These are phyloP conservation scores for Salmacisia buchloeana DNA, from an alignment of 1,284 basidiomycete species.

Conservation along the genomic window DNA sequence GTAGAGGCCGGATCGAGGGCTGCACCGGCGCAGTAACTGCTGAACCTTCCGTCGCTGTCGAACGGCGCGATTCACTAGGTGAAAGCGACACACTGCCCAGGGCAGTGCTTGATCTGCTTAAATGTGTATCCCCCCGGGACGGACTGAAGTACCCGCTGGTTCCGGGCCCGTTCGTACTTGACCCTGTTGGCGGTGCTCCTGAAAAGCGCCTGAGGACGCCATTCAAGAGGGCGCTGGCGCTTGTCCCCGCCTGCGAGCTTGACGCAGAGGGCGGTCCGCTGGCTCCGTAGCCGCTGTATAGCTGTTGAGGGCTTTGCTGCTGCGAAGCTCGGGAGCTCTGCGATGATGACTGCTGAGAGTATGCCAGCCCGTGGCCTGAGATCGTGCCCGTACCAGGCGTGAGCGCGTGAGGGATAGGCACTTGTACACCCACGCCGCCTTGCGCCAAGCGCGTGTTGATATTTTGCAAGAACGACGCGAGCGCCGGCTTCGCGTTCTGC, in stretches of 20 bases:
- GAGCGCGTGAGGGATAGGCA: conserved; percentile 31
- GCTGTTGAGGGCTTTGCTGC: background rate
- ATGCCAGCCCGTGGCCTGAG: background rate
- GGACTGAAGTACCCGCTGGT: background rate
- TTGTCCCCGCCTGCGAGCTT: background rate
- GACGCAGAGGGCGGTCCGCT: background rate
- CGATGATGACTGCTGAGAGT: conserved; percentile 25
- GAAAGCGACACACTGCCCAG: no score
- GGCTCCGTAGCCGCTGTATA: background rate
- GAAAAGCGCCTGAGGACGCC: conserved; percentile 6
- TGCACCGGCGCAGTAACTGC: no score
- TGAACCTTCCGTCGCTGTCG: no score
- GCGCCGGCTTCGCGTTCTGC: background rate
- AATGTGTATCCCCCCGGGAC: no score
- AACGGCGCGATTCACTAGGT: no score
- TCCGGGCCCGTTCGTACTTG: background rate
- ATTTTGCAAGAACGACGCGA: conserved; percentile 25
- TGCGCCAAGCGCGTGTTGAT: conserved; percentile 46
- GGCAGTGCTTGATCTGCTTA: no score
- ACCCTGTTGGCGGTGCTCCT: background rate
- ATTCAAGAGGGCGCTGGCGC: background rate
- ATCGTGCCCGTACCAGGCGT: background rate
- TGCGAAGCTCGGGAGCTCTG: conserved; percentile 8
- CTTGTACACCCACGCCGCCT: conserved; percentile 44
- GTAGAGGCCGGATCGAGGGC: conserved; percentile 20